Evolutionary conservation across 345 rosid genomes (phyloP).

Genomic region (Aquilaria yunnanensis): DNA sequence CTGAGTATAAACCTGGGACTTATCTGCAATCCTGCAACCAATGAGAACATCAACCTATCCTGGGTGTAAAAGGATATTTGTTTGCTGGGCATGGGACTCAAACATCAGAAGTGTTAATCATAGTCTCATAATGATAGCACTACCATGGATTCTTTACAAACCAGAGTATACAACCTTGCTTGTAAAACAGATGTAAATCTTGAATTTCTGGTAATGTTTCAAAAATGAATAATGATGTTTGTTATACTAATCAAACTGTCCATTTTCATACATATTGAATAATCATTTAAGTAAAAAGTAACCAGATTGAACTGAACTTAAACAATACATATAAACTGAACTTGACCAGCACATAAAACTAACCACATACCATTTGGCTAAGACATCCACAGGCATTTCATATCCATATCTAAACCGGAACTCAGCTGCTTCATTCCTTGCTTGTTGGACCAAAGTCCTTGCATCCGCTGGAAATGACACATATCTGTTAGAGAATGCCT

Average conservation of each 20-base stretch:
- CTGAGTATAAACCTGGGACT: conserved; percentile 96
- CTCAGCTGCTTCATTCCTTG: conserved; percentile 98
- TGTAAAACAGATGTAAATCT: no score
- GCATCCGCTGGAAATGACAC: conserved; percentile 73
- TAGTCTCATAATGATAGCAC: no score
- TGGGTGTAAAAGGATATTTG: neutral
- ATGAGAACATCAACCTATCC: conserved; percentile 2
- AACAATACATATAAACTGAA: neutral
- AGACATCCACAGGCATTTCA: conserved; percentile 94
- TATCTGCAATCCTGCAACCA: conserved; percentile 85
- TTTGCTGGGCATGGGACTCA: neutral
- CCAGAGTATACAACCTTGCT: no score
- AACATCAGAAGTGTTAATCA: neutral
- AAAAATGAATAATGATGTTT: no score
- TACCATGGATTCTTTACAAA: no score
- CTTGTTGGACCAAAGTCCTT: conserved; percentile 95
- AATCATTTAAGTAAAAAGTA: no score
- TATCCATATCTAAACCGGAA: conserved; percentile 92
- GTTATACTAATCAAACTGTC: no score
- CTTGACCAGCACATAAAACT: neutral
- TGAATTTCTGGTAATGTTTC: no score
- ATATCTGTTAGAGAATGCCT: no score
- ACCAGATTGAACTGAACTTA: neutral
- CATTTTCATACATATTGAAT: no score
- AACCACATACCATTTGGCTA: conserved; percentile 52